Evolutionary conservation across 225 moss, liverwort and hornwort genomes (phyloP).

Genomic region (Polytrichum formosum): DNA sequence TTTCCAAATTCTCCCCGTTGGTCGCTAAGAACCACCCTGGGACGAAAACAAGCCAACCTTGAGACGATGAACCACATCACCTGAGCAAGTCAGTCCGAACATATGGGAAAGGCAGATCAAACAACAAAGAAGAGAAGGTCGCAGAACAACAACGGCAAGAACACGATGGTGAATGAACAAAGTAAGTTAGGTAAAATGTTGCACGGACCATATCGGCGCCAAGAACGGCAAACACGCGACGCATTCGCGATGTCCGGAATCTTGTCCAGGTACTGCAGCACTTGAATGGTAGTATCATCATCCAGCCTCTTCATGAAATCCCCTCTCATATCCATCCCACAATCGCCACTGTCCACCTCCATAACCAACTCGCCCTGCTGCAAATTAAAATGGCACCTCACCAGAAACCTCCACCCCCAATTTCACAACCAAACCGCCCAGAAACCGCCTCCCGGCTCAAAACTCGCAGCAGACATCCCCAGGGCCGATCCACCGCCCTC

Average conservation of each 20-base stretch:
- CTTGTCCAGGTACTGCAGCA: constrained; percentile 55
- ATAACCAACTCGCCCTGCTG: constrained; percentile 16
- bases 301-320: constrained; percentile 59
- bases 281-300: constrained; percentile 61
- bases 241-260: constrained; percentile 54
- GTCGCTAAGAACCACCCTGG: no score
- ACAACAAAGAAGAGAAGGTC: not conserved
- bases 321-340: constrained; percentile 33
- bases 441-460: no score
- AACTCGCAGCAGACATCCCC: no score
- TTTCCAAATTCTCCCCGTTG: no score
- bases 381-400: constrained; percentile 1
- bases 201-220: constrained; percentile 64
- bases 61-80: not conserved
- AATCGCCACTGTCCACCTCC: constrained; percentile 25
- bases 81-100: not conserved
- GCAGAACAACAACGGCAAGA: not conserved
- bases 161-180: no score
- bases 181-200: not conserved
- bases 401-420: not conserved
- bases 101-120: not conserved
- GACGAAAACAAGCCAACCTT: not conserved
- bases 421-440: not conserved
- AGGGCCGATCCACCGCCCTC: no score
- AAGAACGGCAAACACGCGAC: constrained; percentile 50